Percentiles rank a stretch among this genome's conserved stretches.
These are phyloP conservation scores for Pseudotsuga menziesii DNA, from an alignment of 75 land plant genomes.

Conservation along the genomic window DNA sequence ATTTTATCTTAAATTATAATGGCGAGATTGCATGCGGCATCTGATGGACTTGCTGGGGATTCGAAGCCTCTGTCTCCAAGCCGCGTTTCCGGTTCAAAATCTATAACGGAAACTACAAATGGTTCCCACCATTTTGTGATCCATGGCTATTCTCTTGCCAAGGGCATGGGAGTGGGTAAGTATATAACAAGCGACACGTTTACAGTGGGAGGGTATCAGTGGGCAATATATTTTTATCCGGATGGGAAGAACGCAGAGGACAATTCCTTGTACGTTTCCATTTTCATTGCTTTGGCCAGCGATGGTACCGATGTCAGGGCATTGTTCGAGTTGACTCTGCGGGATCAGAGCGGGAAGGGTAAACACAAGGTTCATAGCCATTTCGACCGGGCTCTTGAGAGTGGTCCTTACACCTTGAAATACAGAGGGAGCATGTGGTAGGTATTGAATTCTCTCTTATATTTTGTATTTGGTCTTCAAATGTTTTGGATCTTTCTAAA, in stretches of 20 bases:
- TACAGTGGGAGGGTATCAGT: conserved; percentile 47
- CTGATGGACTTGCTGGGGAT: not conserved
- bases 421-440: conserved; percentile 73
- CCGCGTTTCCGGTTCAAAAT: conserved; percentile 24
- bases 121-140: conserved; percentile 85
- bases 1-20: too few species aligned
- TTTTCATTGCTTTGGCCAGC: conserved; percentile 56
- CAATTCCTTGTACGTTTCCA: conserved; percentile 49
- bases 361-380: conserved; percentile 65
- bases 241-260: conserved; percentile 63
- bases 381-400: conserved; percentile 54
- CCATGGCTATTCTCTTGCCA: conserved; percentile 72
- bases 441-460: not conserved
- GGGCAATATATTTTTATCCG: conserved; percentile 68
- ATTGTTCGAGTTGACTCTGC: conserved; percentile 66
- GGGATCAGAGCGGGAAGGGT: conserved; percentile 80
- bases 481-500: too few species aligned
- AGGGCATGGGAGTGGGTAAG: conserved; percentile 83
- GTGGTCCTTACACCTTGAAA: conserved; percentile 61
- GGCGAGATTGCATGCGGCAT: too few species aligned
- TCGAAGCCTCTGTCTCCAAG: not conserved
- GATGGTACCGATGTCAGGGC: conserved; percentile 82
- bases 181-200: conserved; percentile 78
- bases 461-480: too few species aligned
- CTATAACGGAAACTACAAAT: conserved; percentile 69